Evolutionary conservation across 495 filamentous ascomycete genomes (phyloP).

Genomic region (Pyrenula massariospora): DNA sequence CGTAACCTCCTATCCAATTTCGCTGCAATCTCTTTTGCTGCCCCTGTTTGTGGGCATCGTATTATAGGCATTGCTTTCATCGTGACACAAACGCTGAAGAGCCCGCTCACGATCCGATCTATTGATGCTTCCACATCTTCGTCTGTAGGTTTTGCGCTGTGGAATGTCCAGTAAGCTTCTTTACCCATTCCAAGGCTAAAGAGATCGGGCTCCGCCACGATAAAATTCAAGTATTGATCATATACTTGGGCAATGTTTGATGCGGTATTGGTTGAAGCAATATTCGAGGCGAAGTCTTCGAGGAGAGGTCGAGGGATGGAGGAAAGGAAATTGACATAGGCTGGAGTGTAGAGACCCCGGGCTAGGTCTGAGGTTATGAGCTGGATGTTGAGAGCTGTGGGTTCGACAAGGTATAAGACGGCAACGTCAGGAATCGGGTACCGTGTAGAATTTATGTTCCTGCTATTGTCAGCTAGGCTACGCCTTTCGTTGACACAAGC

Average conservation of each 20-base stretch:
- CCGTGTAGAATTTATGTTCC: conserved; percentile 69
- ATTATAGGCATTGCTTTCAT: conserved; percentile 93
- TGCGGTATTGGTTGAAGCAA: conserved; percentile 68
- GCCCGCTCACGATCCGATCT: conserved; percentile 82
- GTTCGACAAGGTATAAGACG: conserved; percentile 90
- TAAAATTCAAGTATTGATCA: conserved; percentile 97
- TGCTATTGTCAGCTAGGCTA: conserved; percentile 16
- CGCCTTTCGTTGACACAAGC: not conserved
- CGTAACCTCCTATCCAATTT: conserved; percentile 92
- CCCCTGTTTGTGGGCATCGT: conserved; percentile 78
- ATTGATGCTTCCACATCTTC: conserved; percentile 77
- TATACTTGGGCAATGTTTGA: conserved; percentile 87
- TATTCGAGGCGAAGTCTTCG: conserved; percentile 88
- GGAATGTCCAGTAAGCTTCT: conserved; percentile 76
- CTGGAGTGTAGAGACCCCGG: conserved; percentile 78
- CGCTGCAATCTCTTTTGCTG: conserved; percentile 86
- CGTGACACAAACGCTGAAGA: conserved; percentile 94
- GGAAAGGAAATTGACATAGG: conserved; percentile 94
- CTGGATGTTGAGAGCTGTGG: conserved; percentile 66
- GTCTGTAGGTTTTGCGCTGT: conserved; percentile 75
- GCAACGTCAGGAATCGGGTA: conserved; percentile 95
- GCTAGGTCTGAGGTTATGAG: conserved; percentile 80
- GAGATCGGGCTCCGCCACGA: conserved; percentile 88
- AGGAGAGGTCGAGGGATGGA: conserved; percentile 86
- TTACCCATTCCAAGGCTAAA: conserved; percentile 85